These are phyloP conservation scores for Colletotrichum orchidophilum DNA, from an alignment of 2,329 filamentous ascomycete genomes.

Conservation along the genomic window DNA sequence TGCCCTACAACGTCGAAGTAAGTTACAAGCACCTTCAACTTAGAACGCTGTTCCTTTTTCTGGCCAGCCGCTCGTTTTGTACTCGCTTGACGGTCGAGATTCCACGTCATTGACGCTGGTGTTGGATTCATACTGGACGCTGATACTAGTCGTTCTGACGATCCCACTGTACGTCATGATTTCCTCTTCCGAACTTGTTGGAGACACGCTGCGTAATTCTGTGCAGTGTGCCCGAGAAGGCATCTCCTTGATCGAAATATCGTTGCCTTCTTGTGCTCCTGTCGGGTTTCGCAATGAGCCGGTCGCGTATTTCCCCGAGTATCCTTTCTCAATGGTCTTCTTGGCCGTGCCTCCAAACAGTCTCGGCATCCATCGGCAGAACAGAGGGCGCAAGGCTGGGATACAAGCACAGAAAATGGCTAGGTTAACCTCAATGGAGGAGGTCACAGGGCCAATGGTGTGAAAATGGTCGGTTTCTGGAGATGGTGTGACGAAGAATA, in stretches of 20 bases:
- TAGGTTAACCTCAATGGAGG: constrained; percentile 46
- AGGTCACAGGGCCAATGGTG: constrained; percentile 43
- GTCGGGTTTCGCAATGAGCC: background rate
- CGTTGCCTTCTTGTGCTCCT: background rate
- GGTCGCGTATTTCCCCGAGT: background rate
- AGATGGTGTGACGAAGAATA: constrained; percentile 15
- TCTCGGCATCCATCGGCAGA: constrained; percentile 36
- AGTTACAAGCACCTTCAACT: background rate
- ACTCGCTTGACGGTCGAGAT: background rate
- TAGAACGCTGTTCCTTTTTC: background rate
- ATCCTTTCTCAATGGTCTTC: background rate
- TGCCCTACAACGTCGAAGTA: background rate
- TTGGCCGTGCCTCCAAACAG: background rate
- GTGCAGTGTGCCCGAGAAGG: constrained; percentile 35
- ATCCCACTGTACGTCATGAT: constrained; percentile 51
- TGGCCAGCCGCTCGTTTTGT: background rate
- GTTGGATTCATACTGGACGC: constrained; percentile 3
- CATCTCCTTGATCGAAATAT: background rate
- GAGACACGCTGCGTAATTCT: constrained; percentile 45
- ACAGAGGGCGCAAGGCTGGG: constrained; percentile 45
- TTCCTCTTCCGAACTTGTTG: constrained; percentile 47
- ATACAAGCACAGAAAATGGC: constrained; percentile 48
- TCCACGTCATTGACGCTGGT: background rate
- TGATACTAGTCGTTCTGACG: constrained; percentile 44
- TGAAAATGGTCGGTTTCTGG: constrained; percentile 39